phyloP scores from a whole-genome alignment of 345 rosid species.

The Carallia brachiata region DNA sequence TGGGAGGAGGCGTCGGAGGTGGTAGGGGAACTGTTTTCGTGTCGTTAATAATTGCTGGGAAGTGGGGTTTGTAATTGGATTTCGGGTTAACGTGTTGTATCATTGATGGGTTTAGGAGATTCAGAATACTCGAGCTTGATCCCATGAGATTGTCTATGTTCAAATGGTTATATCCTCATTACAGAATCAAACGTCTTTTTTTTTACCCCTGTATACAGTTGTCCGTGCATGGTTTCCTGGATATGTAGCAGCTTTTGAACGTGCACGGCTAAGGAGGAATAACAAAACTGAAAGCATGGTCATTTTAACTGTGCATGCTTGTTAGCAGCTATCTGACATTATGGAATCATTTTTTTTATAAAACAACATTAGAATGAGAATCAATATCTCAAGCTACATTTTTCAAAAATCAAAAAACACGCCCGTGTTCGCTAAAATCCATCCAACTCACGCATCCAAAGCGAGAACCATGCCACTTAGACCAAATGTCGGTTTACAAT shows the following conservation, averaged over 20 bases:
- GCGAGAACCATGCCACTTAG: slow-evolving; percentile 73
- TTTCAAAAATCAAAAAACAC: no score
- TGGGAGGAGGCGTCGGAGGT: slow-evolving; percentile 78
- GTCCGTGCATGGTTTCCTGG: not conserved
- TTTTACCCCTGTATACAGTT: not conserved
- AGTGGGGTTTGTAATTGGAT: not conserved
- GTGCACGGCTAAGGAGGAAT: no score
- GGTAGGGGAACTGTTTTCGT: slow-evolving; percentile 40
- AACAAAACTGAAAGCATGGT: no score
- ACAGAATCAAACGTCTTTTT: not conserved
- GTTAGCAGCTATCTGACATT: no score
- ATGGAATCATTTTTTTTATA: no score
- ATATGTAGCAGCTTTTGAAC: not conserved
- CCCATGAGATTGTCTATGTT: not conserved
- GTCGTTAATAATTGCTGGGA: no score
- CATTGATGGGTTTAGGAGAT: slow-evolving; percentile 26
- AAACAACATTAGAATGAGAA: no score
- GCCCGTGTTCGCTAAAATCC: no score
- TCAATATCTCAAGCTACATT: no score
- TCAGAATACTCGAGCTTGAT: slow-evolving; percentile 1
- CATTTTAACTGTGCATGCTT: no score
- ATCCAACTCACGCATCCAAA: slow-evolving; percentile 54
- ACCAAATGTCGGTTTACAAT: slow-evolving; percentile 75
- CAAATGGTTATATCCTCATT: not conserved
- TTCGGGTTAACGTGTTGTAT: slow-evolving; percentile 34